Conservation (phyloP, 176 grass and related monocot genomes). For the Carex scoparia region DNA sequence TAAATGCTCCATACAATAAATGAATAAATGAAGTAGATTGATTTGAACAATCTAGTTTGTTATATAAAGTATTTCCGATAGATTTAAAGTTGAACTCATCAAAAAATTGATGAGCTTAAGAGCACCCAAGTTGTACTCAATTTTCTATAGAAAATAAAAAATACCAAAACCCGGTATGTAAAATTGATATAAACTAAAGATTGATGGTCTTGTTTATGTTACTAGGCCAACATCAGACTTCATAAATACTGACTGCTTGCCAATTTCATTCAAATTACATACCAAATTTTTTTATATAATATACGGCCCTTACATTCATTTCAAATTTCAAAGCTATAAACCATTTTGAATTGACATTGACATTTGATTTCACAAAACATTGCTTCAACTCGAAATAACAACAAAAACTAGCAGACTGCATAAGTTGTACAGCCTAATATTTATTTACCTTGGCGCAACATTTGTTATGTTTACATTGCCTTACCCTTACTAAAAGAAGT, state of each 20-base stretch:
- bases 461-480: constrained; percentile 25
- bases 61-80: too few relatives aligned
- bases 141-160: background rate
- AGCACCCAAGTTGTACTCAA: too few relatives aligned
- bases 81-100: too few relatives aligned
- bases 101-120: too few relatives aligned
- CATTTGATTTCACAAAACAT: constrained; percentile 10
- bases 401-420: background rate
- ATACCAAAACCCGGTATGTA: background rate
- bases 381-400: background rate
- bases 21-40: too few relatives aligned
- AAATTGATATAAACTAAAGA: background rate
- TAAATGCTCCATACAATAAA: too few relatives aligned
- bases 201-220: background rate
- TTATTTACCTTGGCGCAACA: constrained; percentile 19
- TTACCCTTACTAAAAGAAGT: background rate
- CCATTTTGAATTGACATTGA: background rate
- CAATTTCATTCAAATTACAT: background rate
- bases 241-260: background rate
- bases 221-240: too few relatives aligned
- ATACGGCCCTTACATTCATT: background rate
- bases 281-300: background rate
- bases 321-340: background rate
- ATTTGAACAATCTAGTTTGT: too few relatives aligned
- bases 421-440: constrained; percentile 27